Conservation (phyloP, 2,329 filamentous ascomycete genomes). For the Botrytis porri region DNA sequence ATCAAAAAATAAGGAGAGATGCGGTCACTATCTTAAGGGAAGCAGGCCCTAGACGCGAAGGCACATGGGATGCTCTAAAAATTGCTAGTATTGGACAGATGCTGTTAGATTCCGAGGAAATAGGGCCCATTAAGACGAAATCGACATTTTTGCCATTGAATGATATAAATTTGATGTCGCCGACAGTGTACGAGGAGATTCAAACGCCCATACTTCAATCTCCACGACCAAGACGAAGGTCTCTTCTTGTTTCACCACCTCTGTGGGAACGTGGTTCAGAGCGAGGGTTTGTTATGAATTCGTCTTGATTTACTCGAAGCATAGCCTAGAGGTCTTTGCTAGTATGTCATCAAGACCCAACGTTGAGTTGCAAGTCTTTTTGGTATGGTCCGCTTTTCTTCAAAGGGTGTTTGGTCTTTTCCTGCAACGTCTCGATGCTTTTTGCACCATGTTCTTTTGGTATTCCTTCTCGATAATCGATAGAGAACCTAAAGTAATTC, state of each 20-base stretch:
- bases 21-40: slow-evolving; percentile 25
- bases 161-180: slow-evolving; percentile 16
- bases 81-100: slow-evolving; percentile 24
- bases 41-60: slow-evolving; percentile 26
- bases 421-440: no score
- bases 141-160: neutral
- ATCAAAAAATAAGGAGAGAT: slow-evolving; percentile 24
- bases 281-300: neutral
- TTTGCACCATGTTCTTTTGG: neutral
- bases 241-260: slow-evolving; percentile 19
- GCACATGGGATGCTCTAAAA: slow-evolving; percentile 26
- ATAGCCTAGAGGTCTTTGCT: neutral
- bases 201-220: slow-evolving; percentile 11
- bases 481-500: neutral
- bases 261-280: slow-evolving; percentile 11
- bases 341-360: neutral
- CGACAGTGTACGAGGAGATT: slow-evolving; percentile 5
- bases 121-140: slow-evolving; percentile 12
- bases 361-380: neutral
- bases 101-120: slow-evolving; percentile 16
- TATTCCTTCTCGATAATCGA: neutral
- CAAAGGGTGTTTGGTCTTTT: no score
- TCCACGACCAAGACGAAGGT: slow-evolving; percentile 15
- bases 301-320: neutral
- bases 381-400: neutral